Evolutionary conservation across 1,284 basidiomycete genomes (phyloP).

Genomic region (Inonotus obliquus): DNA sequence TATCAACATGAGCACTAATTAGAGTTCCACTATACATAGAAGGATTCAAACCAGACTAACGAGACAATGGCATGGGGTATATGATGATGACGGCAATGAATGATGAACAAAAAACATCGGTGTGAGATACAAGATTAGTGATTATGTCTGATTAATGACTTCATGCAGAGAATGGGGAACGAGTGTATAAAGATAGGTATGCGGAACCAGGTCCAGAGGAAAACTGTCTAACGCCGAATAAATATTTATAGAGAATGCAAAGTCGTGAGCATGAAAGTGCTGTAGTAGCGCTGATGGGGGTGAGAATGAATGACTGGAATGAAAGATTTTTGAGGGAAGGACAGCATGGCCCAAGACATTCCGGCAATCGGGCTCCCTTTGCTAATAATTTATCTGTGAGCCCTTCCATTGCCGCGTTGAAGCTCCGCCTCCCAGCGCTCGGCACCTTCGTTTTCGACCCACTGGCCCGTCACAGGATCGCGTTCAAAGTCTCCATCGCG

Average conservation of each 20-base stretch:
- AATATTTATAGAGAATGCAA: constrained; percentile 5
- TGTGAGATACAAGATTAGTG: neutral
- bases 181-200: constrained; percentile 6
- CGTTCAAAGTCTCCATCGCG: constrained; percentile 79
- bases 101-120: neutral
- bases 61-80: constrained; percentile 2
- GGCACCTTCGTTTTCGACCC: constrained; percentile 61
- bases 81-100: constrained; percentile 1
- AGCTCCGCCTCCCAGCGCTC: constrained; percentile 50
- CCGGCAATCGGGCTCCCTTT: neutral
- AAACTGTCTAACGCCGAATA: constrained; percentile 6
- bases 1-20: constrained; percentile 1
- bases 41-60: neutral
- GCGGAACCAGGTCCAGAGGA: neutral
- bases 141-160: neutral
- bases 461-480: constrained; percentile 52
- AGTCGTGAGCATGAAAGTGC: neutral
- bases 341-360: neutral
- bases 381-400: constrained; percentile 6
- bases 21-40: neutral
- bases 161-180: neutral
- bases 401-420: constrained; percentile 4
- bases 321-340: neutral
- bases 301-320: neutral
- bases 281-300: neutral